Evolutionary conservation across 2,329 filamentous ascomycete species (phyloP).

Genomic region (Apiospora pterosperma): DNA sequence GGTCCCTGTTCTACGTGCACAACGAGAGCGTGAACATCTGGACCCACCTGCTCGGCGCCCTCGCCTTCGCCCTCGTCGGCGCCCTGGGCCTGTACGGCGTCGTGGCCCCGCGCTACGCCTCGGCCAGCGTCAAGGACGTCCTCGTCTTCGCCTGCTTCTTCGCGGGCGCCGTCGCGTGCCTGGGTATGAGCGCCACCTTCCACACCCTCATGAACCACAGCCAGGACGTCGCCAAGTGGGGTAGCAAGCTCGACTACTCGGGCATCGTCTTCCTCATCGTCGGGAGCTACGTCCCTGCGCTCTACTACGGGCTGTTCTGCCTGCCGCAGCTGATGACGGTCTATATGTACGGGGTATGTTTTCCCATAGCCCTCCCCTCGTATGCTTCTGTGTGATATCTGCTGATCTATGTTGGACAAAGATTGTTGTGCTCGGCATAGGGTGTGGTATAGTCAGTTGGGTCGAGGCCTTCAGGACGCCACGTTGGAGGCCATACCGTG

Average conservation of each 20-base stretch:
- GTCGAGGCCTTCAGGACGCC: conserved; percentile 82
- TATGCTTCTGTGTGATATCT: background rate
- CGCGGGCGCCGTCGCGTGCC: conserved; percentile 65
- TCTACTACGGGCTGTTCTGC: conserved; percentile 85
- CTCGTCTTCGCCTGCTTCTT: conserved; percentile 78
- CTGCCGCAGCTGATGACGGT: conserved; percentile 59
- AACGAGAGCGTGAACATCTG: conserved; percentile 64
- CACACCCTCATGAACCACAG: conserved; percentile 87
- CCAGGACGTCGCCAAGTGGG: conserved; percentile 70
- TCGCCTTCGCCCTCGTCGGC: conserved; percentile 48
- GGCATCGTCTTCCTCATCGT: conserved; percentile 91
- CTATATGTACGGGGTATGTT: conserved; percentile 73
- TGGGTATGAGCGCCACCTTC: conserved; percentile 81
- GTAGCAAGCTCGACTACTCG: conserved; percentile 91
- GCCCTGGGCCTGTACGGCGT: conserved; percentile 51
- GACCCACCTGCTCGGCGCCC: conserved; percentile 62
- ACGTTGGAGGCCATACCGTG: conserved; percentile 77
- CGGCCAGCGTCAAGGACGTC: conserved; percentile 61
- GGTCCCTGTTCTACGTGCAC: conserved; percentile 52
- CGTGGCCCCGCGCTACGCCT: conserved; percentile 63
- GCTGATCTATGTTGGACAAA: conserved; percentile 29
- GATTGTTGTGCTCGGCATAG: conserved; percentile 76
- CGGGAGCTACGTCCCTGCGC: conserved; percentile 82
- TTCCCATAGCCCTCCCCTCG: background rate
- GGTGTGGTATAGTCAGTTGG: conserved; percentile 73